Percentiles rank a stretch among this genome's conserved stretches.
Conservation (phyloP, 768 basidiomycete species). For the Suillus subaureus region DNA sequence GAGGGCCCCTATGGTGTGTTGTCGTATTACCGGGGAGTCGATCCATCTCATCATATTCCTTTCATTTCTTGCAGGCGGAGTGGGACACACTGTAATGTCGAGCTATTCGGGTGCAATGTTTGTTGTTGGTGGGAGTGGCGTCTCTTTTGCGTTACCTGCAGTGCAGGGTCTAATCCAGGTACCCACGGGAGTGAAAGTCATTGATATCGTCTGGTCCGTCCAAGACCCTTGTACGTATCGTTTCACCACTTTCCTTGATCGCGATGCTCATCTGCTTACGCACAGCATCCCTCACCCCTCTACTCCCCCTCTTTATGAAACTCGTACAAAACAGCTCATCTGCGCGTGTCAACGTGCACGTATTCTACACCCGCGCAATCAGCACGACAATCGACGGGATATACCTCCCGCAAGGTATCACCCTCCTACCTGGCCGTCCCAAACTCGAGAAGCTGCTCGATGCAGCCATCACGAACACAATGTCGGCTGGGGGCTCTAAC, state of each 20-base stretch:
- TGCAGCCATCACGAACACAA: constrained; percentile 45
- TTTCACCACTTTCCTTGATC: constrained; percentile 9
- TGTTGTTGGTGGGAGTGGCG: constrained; percentile 62
- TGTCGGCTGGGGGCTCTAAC: constrained; percentile 38
- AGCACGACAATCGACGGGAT: constrained; percentile 34
- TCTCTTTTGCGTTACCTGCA: constrained; percentile 55
- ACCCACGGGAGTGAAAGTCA: constrained; percentile 37
- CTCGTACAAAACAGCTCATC: constrained; percentile 40
- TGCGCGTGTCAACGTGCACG: constrained; percentile 41
- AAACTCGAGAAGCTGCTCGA: constrained; percentile 50
- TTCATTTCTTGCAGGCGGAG: constrained; percentile 34
- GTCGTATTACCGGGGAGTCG: background rate
- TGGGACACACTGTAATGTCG: constrained; percentile 47
- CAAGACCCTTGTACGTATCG: constrained; percentile 41
- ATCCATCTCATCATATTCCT: background rate
- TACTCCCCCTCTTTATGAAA: constrained; percentile 39
- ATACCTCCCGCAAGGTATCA: constrained; percentile 40
- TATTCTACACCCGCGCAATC: constrained; percentile 47
- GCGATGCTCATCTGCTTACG: constrained; percentile 12
- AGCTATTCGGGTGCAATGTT: constrained; percentile 57
- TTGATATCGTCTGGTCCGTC: constrained; percentile 61
- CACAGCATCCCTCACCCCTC: constrained; percentile 37
- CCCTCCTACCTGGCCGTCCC: constrained; percentile 59
- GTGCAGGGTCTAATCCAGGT: constrained; percentile 52
- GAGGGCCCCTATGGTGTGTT: constrained; percentile 53